phyloP scores from a whole-genome alignment of 176 grass and related monocot species.

The Oropetium thomaeum region DNA sequence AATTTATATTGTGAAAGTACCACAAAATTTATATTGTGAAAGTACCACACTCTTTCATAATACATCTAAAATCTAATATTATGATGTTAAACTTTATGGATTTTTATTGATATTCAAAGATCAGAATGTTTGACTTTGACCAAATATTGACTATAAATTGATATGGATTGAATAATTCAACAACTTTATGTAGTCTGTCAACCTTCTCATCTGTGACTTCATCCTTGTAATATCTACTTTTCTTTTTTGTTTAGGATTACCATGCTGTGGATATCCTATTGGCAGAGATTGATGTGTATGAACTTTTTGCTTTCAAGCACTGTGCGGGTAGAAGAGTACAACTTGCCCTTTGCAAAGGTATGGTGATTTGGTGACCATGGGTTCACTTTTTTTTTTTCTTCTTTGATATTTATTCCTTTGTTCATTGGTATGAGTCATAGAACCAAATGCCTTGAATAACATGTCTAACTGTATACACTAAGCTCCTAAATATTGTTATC shows the following conservation, averaged over 20 bases:
- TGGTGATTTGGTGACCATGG: background rate
- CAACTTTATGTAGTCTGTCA: background rate
- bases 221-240: background rate
- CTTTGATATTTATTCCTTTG: background rate
- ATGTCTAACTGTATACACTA: background rate
- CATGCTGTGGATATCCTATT: constrained; percentile 88
- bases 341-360: constrained; percentile 94
- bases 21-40: too few relatives aligned
- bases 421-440: background rate
- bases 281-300: constrained; percentile 97
- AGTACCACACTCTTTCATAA: too few relatives aligned
- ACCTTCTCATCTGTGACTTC: background rate
- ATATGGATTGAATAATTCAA: too few relatives aligned
- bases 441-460: background rate
- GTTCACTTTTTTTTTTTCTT: constrained; percentile 4
- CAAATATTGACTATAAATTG: too few relatives aligned
- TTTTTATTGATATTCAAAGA: too few relatives aligned
- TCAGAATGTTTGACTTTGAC: too few relatives aligned
- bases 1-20: too few relatives aligned
- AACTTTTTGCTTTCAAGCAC: constrained; percentile 95
- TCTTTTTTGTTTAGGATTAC: constrained; percentile 58
- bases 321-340: constrained; percentile 82
- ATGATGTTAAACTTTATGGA: too few relatives aligned
- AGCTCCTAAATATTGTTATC: background rate
- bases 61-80: too few relatives aligned